phyloP scores from a whole-genome alignment of 2,329 filamentous ascomycete species.

The Paecilomyces sp. region DNA sequence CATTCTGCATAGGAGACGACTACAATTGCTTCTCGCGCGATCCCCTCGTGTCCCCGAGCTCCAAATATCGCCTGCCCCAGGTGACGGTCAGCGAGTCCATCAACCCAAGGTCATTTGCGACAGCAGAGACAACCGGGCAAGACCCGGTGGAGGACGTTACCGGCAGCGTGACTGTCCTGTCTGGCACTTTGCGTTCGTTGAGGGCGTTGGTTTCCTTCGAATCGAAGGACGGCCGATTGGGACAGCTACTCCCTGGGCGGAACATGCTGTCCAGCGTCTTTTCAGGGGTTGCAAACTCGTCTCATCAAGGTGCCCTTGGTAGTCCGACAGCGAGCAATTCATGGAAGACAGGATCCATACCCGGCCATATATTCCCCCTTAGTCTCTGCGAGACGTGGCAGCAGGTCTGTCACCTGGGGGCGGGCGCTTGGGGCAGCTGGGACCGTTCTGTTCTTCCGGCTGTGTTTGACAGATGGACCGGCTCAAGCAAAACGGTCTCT shows the following conservation, averaged over 20 bases:
- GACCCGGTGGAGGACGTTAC: background rate
- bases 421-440: conserved; percentile 7
- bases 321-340: background rate
- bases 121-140: background rate
- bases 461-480: background rate
- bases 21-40: background rate
- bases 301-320: background rate
- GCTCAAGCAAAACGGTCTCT: background rate
- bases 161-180: background rate
- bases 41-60: background rate
- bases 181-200: background rate
- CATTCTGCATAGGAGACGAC: background rate
- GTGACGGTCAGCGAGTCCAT: background rate
- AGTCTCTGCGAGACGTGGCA: conserved; percentile 19
- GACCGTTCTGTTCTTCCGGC: background rate
- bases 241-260: background rate
- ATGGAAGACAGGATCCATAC: background rate
- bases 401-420: conserved; percentile 22
- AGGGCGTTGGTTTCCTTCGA: background rate
- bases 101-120: background rate
- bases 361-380: conserved; percentile 1
- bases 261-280: background rate
- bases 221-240: background rate
- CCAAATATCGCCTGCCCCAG: background rate
- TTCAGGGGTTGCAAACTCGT: background rate